A percentile compares a stretch with the other conserved stretches of the same genome.
These are phyloP conservation scores for Yarrowia bubula DNA, from an alignment of 805 yeast genomes.

Conservation along the genomic window DNA sequence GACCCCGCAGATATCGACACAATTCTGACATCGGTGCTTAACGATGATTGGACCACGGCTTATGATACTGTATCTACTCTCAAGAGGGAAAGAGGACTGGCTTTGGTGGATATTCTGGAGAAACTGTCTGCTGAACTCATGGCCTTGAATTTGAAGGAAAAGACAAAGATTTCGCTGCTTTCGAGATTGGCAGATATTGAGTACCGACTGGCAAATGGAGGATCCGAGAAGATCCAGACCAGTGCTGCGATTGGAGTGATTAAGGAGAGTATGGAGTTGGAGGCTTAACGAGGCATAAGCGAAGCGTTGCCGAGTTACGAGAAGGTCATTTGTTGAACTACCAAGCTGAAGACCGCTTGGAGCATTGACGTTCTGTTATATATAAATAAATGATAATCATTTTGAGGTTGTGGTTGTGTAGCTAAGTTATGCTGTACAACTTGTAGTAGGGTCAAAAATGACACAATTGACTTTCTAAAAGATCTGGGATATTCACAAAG, in stretches of 20 bases:
- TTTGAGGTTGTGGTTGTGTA: too few relatives aligned
- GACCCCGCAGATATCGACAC: constrained; percentile 79
- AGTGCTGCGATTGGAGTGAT: constrained; percentile 88
- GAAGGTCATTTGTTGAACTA: too few relatives aligned
- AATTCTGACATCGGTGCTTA: constrained; percentile 71
- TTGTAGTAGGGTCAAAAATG: too few relatives aligned
- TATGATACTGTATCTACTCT: constrained; percentile 62
- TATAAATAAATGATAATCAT: too few relatives aligned
- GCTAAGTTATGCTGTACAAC: too few relatives aligned
- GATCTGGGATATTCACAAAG: too few relatives aligned
- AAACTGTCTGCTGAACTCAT: constrained; percentile 73
- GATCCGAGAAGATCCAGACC: constrained; percentile 83
- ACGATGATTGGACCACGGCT: constrained; percentile 85
- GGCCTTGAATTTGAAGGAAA: constrained; percentile 60
- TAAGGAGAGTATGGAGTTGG: constrained; percentile 59
- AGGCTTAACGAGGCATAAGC: constrained; percentile 34
- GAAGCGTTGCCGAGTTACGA: too few relatives aligned
- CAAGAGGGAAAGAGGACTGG: constrained; percentile 76
- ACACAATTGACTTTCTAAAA: too few relatives aligned
- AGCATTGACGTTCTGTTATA: too few relatives aligned
- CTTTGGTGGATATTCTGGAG: constrained; percentile 77
- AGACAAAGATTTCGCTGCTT: constrained; percentile 62
- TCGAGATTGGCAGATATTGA: constrained; percentile 82
- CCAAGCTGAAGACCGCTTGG: too few relatives aligned
- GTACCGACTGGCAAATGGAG: constrained; percentile 88